Conservation (phyloP, 164 flowering plant genomes). For the Amborella trichopoda region DNA sequence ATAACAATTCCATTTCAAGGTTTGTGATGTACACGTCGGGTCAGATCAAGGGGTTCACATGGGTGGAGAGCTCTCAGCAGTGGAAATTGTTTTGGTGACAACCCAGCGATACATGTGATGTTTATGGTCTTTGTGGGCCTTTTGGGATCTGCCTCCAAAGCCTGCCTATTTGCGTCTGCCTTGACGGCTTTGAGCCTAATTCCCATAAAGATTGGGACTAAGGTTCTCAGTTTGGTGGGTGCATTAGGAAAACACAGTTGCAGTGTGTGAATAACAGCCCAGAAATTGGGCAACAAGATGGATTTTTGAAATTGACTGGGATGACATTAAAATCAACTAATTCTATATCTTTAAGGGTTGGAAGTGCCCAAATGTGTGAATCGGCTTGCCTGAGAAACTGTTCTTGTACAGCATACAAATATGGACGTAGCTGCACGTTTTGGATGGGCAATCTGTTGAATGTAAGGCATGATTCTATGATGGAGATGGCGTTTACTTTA, state of each 20-base stretch:
- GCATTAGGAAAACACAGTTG: slow-evolving; percentile 11
- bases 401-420: slow-evolving; percentile 15
- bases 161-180: slow-evolving; percentile 8
- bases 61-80: not conserved
- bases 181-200: slow-evolving; percentile 6
- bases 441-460: slow-evolving; percentile 6
- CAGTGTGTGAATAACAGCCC: slow-evolving; percentile 12
- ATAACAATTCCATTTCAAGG: not conserved
- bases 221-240: slow-evolving; percentile 13
- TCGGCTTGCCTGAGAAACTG: slow-evolving; percentile 12
- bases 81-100: slow-evolving; percentile 1
- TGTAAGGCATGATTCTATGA: slow-evolving; percentile 1
- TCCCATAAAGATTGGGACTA: slow-evolving; percentile 9
- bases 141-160: too few relatives aligned
- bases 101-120: not conserved
- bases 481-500: too few relatives aligned
- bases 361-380: slow-evolving; percentile 5
- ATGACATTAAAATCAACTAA: too few relatives aligned
- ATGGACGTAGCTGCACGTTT: slow-evolving; percentile 2
- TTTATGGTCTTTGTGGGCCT: slow-evolving; percentile 9
- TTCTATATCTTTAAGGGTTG: not conserved
- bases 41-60: not conserved
- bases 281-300: too few relatives aligned
- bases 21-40: slow-evolving; percentile 3
- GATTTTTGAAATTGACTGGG: too few relatives aligned